phyloP scores from a whole-genome alignment of 2,329 filamentous ascomycete genomes.

The Colletotrichum sp. region DNA sequence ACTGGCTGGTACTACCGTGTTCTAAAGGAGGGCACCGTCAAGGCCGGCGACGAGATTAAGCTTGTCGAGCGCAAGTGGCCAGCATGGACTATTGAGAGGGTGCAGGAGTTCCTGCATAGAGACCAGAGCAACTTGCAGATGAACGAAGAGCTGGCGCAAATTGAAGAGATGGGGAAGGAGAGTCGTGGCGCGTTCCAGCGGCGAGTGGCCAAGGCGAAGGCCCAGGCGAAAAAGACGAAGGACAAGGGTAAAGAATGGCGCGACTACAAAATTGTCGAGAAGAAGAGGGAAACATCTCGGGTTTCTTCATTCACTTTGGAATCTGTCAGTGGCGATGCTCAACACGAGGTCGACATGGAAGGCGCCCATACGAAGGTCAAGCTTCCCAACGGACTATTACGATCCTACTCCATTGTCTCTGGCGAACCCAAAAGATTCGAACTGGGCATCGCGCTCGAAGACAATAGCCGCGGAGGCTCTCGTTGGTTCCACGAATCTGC shows the following conservation, averaged over 20 bases:
- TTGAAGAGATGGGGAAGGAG: slow-evolving; percentile 57
- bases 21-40: slow-evolving; percentile 57
- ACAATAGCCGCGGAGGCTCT: slow-evolving; percentile 64
- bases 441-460: slow-evolving; percentile 63
- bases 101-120: slow-evolving; percentile 68
- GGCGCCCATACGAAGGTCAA: slow-evolving; percentile 63
- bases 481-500: slow-evolving; percentile 58
- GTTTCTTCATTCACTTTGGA: slow-evolving; percentile 60
- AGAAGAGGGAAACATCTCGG: slow-evolving; percentile 53
- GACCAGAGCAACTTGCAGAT: slow-evolving; percentile 55
- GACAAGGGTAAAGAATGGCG: slow-evolving; percentile 43
- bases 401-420: slow-evolving; percentile 66
- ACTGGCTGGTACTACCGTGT: slow-evolving; percentile 74
- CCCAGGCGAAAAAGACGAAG: slow-evolving; percentile 29
- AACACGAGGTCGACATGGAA: slow-evolving; percentile 29
- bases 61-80: slow-evolving; percentile 62
- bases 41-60: slow-evolving; percentile 60
- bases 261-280: slow-evolving; percentile 53
- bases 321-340: slow-evolving; percentile 38
- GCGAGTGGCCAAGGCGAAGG: slow-evolving; percentile 53
- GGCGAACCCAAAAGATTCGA: slow-evolving; percentile 56
- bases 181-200: slow-evolving; percentile 51
- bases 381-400: slow-evolving; percentile 59
- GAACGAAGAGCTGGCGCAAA: slow-evolving; percentile 55
- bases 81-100: slow-evolving; percentile 65